A percentile compares a stretch with the other conserved stretches of the same genome.
phyloP scores from a whole-genome alignment of 352 stramenopile species.

The Phytophthora constricta region DNA sequence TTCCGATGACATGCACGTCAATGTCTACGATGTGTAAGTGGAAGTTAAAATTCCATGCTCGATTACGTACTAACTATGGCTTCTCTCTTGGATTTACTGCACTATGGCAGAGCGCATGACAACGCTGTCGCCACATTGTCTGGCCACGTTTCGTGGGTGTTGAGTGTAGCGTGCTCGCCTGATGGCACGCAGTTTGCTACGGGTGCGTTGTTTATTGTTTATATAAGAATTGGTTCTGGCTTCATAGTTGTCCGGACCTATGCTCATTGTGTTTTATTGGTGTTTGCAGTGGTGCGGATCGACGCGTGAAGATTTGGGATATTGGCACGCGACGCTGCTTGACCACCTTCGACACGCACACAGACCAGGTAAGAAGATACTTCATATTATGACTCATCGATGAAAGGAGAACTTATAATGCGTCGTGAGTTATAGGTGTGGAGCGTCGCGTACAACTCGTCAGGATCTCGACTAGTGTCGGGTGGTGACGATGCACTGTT shows the following conservation, averaged over 20 bases:
- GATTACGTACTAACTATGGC: slow-evolving; percentile 2
- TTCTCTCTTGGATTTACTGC: not conserved
- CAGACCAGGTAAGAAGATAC: slow-evolving; percentile 69
- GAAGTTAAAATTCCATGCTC: not conserved
- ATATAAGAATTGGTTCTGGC: not conserved
- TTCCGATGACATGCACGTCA: slow-evolving; percentile 93
- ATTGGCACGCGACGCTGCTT: slow-evolving; percentile 87
- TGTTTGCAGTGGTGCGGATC: slow-evolving; percentile 72
- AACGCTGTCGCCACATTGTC: slow-evolving; percentile 86
- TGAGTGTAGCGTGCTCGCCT: slow-evolving; percentile 85
- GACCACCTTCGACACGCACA: slow-evolving; percentile 91
- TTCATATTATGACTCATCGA: slow-evolving; percentile 1
- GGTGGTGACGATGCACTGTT: slow-evolving; percentile 90
- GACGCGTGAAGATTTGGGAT: slow-evolving; percentile 94
- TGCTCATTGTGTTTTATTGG: slow-evolving; percentile 13
- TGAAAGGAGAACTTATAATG: slow-evolving; percentile 3
- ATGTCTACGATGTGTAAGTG: slow-evolving; percentile 92
- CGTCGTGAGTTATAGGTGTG: slow-evolving; percentile 64
- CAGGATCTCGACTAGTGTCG: slow-evolving; percentile 85
- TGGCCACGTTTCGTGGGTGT: slow-evolving; percentile 90
- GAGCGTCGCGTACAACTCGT: slow-evolving; percentile 91
- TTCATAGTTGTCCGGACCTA: not conserved
- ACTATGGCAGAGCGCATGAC: slow-evolving; percentile 65
- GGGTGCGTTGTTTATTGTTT: slow-evolving; percentile 41
- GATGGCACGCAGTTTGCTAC: slow-evolving; percentile 88